Conservation (phyloP, 208 protist genomes). For the Leptomonas pyrrhocoris region DNA sequence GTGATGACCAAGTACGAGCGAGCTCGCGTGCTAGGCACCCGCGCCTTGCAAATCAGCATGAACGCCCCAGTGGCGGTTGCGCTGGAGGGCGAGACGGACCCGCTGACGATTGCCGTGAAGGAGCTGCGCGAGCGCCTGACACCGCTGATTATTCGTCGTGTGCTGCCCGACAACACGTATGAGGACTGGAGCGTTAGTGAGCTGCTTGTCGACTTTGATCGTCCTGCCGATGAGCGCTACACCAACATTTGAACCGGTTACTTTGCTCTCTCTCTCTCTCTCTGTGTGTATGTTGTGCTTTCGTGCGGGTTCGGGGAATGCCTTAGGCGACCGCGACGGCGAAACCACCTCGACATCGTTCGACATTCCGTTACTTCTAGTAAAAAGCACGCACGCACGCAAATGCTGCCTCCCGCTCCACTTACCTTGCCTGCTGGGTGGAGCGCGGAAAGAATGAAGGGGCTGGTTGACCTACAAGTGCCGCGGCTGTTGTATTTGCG, state of each 20-base stretch:
- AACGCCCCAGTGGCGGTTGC: conserved; percentile 98
- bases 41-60: conserved; percentile 99
- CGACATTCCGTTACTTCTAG: too few relatives aligned
- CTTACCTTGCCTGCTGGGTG: too few relatives aligned
- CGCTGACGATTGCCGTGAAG: conserved; percentile 97
- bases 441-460: too few relatives aligned
- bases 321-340: too few relatives aligned
- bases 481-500: too few relatives aligned
- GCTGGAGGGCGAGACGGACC: conserved; percentile 97
- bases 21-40: conserved; percentile 97
- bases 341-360: too few relatives aligned
- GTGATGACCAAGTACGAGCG: conserved; percentile 99
- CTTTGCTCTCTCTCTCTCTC: background rate
- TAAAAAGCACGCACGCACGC: too few relatives aligned
- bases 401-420: too few relatives aligned
- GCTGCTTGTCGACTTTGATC: conserved; percentile 88
- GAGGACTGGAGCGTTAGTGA: conserved; percentile 91
- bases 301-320: background rate
- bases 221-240: conserved; percentile 87
- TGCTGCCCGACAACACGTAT: conserved; percentile 94
- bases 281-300: background rate
- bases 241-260: conserved; percentile 58
- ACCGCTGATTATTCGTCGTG: conserved; percentile 98
- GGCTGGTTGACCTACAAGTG: too few relatives aligned
- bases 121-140: conserved; percentile 97